phyloP scores from a whole-genome alignment of 2,329 filamentous ascomycete species.

The Pseudophaeomoniella oleicola region DNA sequence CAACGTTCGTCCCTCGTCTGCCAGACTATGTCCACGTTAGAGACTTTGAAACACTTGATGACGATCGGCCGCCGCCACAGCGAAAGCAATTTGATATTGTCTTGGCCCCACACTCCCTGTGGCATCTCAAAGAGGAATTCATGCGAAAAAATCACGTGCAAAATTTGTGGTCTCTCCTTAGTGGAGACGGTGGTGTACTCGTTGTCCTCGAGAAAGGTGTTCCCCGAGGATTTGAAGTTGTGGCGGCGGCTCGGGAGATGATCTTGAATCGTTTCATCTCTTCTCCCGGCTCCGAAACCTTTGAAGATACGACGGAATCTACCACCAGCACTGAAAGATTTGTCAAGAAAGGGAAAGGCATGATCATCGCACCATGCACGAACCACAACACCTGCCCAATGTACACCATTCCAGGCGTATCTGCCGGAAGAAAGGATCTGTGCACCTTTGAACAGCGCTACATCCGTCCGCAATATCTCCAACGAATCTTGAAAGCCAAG shows the following conservation, averaged over 20 bases:
- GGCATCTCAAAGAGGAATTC: conserved; percentile 61
- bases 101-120: conserved; percentile 71
- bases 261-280: conserved; percentile 61
- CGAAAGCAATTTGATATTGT: conserved; percentile 81
- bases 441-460: conserved; percentile 87
- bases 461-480: conserved; percentile 68
- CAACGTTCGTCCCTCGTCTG: conserved; percentile 81
- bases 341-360: conserved; percentile 40
- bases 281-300: conserved; percentile 37
- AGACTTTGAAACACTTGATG: conserved; percentile 43
- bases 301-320: conserved; percentile 20
- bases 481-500: conserved; percentile 51
- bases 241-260: conserved; percentile 69
- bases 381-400: conserved; percentile 82
- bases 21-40: conserved; percentile 65
- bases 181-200: conserved; percentile 71
- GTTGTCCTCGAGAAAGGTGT: conserved; percentile 84
- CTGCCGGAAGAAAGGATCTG: conserved; percentile 66
- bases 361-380: conserved; percentile 59
- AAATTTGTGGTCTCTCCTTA: conserved; percentile 79
- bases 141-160: conserved; percentile 65
- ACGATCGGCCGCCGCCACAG: conserved; percentile 33
- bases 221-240: conserved; percentile 79
- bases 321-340: conserved; percentile 3
- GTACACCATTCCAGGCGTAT: conserved; percentile 59